Base-by-base conservation (phyloP, 2,329 filamentous ascomycete species). In the Neophaeococcomyces aloes region DNA sequence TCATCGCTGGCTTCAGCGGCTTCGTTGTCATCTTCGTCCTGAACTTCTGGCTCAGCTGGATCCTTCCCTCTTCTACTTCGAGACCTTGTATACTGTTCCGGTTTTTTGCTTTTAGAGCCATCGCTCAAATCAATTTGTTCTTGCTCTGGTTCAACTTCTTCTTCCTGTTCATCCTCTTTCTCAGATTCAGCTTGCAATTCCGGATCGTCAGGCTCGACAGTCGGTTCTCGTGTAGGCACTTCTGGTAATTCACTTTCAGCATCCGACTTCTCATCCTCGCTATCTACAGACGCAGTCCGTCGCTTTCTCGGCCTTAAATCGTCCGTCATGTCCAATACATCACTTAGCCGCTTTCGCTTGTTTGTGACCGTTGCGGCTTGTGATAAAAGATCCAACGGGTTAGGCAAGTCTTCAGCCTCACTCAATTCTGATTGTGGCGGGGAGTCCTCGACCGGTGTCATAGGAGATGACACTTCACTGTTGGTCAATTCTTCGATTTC, bases 91-190 rank as follows among this genome's bases (percentile, higher is more conserved):
- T 42, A 63, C 61, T 57, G 54, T 67, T 67, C 39, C 46, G 64
- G 65, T 54, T 66, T 67, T 51, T 66, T 70, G 40, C 61, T 58
- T 53, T 65, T 70, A 32, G 56, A 56, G 17, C 66, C 63, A 37
- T 65, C 88, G 32, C 76, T 75, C 56, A 79, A 91, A 57, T 79
- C 79, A 56, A 83, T 76, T 51, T 84, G 59, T 6, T 63, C 61
- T 34, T 61, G 59, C 38, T 64, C 62, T 32, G 56, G 58, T 15
- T 60, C 59, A 38, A 56, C 56, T 29, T 57, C 54, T 43, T 61
- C 58, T n/a, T n/a, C n/a, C 32, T 60, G 62, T 32, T 60, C 53
- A 25, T 66, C 64, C 18, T 70, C 70, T 43, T 75, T 69, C 30
- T 71, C 74, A 45, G 76, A 74, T 31, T 64, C 64, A 15, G 59